Evolutionary conservation across 2,329 filamentous ascomycete species (phyloP).

Genomic region (Cadophora luteo-olivacea): DNA sequence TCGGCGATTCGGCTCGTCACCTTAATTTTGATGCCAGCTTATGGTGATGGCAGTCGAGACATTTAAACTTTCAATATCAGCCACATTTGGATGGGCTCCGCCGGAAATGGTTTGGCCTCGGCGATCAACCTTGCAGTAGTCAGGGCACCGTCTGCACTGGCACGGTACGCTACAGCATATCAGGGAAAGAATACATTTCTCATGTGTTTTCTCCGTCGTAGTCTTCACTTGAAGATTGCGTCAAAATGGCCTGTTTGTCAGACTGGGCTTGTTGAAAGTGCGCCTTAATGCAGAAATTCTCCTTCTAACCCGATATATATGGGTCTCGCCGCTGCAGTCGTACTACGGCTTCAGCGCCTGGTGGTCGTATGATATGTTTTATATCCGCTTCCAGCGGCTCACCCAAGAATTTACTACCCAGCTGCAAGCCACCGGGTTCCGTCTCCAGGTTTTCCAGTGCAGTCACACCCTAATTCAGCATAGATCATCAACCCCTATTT

Average conservation of each 20-base stretch:
- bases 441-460: neutral
- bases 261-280: too few relatives aligned
- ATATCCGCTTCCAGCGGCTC: neutral
- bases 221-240: too few relatives aligned
- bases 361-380: neutral
- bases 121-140: neutral
- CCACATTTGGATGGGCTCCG: neutral
- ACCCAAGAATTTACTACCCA: neutral
- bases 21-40: neutral
- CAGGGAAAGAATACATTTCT: too few relatives aligned
- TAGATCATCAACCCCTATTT: neutral
- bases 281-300: too few relatives aligned
- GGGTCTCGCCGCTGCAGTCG: too few relatives aligned
- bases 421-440: slow-evolving; percentile 3
- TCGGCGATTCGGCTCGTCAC: neutral
- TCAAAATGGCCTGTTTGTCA: too few relatives aligned
- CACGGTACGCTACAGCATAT: too few relatives aligned
- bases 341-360: too few relatives aligned
- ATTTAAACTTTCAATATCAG: slow-evolving; percentile 4
- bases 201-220: too few relatives aligned
- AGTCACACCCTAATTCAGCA: neutral
- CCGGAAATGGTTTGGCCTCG: neutral
- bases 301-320: too few relatives aligned
- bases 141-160: neutral
- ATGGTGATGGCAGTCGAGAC: neutral